Conservation (phyloP, 2,329 filamentous ascomycete genomes). For the Chaetomium sp. region DNA sequence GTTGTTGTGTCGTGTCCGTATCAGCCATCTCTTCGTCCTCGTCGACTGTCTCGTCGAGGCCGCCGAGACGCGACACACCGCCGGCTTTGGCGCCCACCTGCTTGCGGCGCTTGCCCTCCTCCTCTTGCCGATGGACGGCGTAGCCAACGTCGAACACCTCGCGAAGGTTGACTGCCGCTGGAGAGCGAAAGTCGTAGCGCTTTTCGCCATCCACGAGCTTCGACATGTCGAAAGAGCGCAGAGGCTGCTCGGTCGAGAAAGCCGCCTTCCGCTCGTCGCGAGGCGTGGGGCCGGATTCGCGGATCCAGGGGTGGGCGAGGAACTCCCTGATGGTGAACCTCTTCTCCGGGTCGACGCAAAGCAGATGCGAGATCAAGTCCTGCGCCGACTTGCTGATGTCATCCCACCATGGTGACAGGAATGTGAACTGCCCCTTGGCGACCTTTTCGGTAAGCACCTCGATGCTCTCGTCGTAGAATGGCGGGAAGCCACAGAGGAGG, state of each 20-base stretch:
- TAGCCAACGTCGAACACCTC: constrained; percentile 99
- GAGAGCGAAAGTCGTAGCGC: constrained; percentile 87
- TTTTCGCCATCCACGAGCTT: constrained; percentile 54
- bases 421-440: constrained; percentile 91
- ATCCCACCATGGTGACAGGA: constrained; percentile 98
- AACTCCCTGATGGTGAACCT: constrained; percentile 92
- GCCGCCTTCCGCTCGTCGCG: constrained; percentile 52
- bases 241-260: constrained; percentile 34
- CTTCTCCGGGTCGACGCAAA: constrained; percentile 93
- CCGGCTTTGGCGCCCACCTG: constrained; percentile 68
- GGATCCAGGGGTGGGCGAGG: constrained; percentile 90
- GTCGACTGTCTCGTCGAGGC: constrained; percentile 63
- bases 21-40: constrained; percentile 60
- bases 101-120: constrained; percentile 87
- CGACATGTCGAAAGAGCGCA: constrained; percentile 52
- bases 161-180: constrained; percentile 87
- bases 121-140: constrained; percentile 91
- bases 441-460: constrained; percentile 97
- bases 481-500: constrained; percentile 91
- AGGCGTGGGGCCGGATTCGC: constrained; percentile 52
- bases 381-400: constrained; percentile 94
- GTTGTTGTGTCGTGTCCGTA: constrained; percentile 54
- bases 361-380: constrained; percentile 84
- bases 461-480: constrained; percentile 98
- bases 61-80: constrained; percentile 50